These are phyloP conservation scores for Juglanconis sp. DNA, from an alignment of 2,329 filamentous ascomycete genomes.

Conservation along the genomic window DNA sequence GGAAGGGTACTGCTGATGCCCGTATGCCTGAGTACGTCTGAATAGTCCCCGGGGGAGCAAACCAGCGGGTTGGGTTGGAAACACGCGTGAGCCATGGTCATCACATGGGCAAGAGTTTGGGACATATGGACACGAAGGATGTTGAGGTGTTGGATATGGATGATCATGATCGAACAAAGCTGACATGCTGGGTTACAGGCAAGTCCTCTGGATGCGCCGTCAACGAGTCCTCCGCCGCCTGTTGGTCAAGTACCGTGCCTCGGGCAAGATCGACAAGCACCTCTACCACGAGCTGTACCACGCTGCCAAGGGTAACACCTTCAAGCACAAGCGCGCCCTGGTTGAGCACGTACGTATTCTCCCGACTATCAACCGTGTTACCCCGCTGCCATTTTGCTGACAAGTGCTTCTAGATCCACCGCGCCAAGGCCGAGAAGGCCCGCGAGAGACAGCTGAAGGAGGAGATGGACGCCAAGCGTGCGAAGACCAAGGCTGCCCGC, in stretches of 20 bases:
- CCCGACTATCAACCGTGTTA: not conserved
- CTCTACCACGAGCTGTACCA: conserved; percentile 99
- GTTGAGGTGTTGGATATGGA: not conserved
- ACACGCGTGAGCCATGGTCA: conserved; percentile 1
- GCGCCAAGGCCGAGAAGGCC: conserved; percentile 98
- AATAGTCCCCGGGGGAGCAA: not conserved
- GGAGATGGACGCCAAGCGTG: conserved; percentile 99
- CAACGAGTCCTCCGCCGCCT: conserved; percentile 98
- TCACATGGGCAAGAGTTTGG: conserved; percentile 7
- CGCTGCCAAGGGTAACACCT: conserved; percentile 99
- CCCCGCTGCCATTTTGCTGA: conserved; percentile 2
- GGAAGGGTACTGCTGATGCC: conserved; percentile 99
- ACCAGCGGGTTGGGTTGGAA: not conserved
- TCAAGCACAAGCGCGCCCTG: conserved; percentile 99
- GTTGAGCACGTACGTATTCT: conserved; percentile 92
- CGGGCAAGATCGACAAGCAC: conserved; percentile 99
- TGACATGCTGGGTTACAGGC: conserved; percentile 53
- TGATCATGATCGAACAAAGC: not conserved
- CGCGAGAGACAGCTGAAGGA: conserved; percentile 96
- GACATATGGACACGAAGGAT: not conserved
- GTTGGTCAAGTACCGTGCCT: conserved; percentile 98
- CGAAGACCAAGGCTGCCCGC: conserved; percentile 99
- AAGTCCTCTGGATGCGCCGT: conserved; percentile 99
- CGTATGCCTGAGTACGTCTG: conserved; percentile 93
- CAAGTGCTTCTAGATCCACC: conserved; percentile 75